These are phyloP conservation scores for Rasamsonia emersonii DNA, from an alignment of 2,329 filamentous ascomycete genomes.

Conservation along the genomic window DNA sequence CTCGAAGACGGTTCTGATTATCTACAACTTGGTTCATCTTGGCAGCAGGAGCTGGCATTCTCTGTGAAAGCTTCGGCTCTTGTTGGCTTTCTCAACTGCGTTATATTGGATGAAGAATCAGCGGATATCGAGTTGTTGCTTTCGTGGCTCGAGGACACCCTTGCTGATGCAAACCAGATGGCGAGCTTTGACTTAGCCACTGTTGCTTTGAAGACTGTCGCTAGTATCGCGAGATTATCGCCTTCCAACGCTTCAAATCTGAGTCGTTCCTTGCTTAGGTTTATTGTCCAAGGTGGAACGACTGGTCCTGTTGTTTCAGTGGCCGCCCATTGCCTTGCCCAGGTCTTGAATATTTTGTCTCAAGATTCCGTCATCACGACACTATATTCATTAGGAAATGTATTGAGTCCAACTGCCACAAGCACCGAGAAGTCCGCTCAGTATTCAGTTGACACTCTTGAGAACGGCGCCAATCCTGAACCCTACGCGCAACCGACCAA, in stretches of 20 bases:
- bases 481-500: conserved; percentile 24
- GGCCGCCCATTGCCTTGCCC: conserved; percentile 77
- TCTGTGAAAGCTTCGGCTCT: conserved; percentile 77
- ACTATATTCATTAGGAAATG: conserved; percentile 91
- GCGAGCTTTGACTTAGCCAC: conserved; percentile 67
- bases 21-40: conserved; percentile 71
- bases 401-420: conserved; percentile 64
- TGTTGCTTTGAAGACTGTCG: conserved; percentile 71
- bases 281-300: conserved; percentile 76
- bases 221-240: conserved; percentile 68
- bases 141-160: conserved; percentile 74
- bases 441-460: conserved; percentile 25
- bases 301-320: conserved; percentile 60
- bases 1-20: conserved; percentile 88
- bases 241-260: conserved; percentile 64
- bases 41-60: conserved; percentile 78
- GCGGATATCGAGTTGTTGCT: conserved; percentile 72
- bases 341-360: conserved; percentile 70
- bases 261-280: conserved; percentile 70
- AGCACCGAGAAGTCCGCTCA: conserved; percentile 36
- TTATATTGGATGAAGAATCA: conserved; percentile 69
- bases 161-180: conserved; percentile 75
- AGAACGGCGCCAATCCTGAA: conserved; percentile 41
- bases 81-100: conserved; percentile 77
- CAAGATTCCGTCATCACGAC: conserved; percentile 93